Evolutionary conservation across 805 yeast genomes (phyloP).

Genomic region (Clavispora santaluciae): DNA sequence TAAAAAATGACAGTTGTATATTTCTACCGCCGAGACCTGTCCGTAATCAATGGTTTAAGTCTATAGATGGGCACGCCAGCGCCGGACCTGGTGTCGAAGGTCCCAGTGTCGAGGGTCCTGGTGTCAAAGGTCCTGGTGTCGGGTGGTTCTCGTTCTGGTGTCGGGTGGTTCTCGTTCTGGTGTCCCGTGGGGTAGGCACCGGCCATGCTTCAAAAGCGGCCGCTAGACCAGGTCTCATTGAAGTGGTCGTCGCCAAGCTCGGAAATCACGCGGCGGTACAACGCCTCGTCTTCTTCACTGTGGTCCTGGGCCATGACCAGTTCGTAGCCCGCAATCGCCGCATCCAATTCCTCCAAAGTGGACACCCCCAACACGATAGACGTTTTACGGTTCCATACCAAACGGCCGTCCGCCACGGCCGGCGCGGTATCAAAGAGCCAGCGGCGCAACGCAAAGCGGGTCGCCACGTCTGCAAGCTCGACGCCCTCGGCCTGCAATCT

Average conservation of each 20-base stretch:
- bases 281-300: conserved; percentile 36
- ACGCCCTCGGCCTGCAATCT: conserved; percentile 34
- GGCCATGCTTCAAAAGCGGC: conserved; percentile 14
- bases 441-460: conserved; percentile 62
- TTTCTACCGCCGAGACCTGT: no score
- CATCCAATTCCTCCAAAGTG: conserved; percentile 53
- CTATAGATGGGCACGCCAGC: no score
- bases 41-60: no score
- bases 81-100: no score
- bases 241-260: conserved; percentile 46
- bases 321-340: conserved; percentile 54
- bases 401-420: conserved; percentile 4
- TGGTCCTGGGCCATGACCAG: conserved; percentile 33
- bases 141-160: no score
- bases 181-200: no score
- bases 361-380: conserved; percentile 79
- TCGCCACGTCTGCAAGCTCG: conserved; percentile 79
- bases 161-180: no score
- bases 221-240: conserved; percentile 63
- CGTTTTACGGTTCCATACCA: conserved; percentile 28
- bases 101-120: no score
- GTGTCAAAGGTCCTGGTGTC: no score
- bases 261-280: conserved; percentile 39
- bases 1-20: no score
- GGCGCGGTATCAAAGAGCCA: conserved; percentile 43